Evolutionary conservation across 2,329 filamentous ascomycete species (phyloP).

Genomic region (Aplosporella prunicola): DNA sequence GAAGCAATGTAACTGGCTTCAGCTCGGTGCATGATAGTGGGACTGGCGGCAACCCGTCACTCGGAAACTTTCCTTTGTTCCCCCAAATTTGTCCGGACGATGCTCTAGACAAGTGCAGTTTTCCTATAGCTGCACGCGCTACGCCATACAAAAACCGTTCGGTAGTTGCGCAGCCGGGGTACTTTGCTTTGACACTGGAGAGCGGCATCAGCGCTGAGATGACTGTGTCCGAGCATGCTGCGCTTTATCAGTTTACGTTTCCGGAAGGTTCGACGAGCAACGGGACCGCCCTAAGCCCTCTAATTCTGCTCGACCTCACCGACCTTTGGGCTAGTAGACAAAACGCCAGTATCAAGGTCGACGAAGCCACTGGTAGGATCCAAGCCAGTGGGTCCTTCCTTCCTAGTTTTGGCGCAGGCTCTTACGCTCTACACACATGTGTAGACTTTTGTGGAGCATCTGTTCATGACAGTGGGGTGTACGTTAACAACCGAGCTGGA

Average conservation of each 20-base stretch:
- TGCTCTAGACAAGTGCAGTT: slow-evolving; percentile 51
- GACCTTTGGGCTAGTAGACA: slow-evolving; percentile 47
- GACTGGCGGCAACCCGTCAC: slow-evolving; percentile 42
- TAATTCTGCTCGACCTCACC: slow-evolving; percentile 51
- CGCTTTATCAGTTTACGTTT: slow-evolving; percentile 53
- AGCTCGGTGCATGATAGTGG: slow-evolving; percentile 28
- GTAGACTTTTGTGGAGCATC: slow-evolving; percentile 47
- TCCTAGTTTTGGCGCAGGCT: slow-evolving; percentile 54
- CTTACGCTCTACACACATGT: slow-evolving; percentile 51
- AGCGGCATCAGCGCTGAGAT: slow-evolving; percentile 52
- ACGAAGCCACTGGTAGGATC: slow-evolving; percentile 44
- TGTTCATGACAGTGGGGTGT: slow-evolving; percentile 46
- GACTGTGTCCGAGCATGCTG: slow-evolving; percentile 50
- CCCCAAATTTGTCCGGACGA: slow-evolving; percentile 55
- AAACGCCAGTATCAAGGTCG: slow-evolving; percentile 45
- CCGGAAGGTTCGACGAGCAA: slow-evolving; percentile 22
- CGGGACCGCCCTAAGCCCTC: slow-evolving; percentile 36
- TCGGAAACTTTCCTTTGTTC: slow-evolving; percentile 68
- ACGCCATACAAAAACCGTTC: slow-evolving; percentile 42
- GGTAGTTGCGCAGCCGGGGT: slow-evolving; percentile 47
- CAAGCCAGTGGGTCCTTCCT: slow-evolving; percentile 49
- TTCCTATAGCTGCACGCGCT: slow-evolving; percentile 40
- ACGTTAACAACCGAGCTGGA: slow-evolving; percentile 45
- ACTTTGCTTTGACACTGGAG: slow-evolving; percentile 48
- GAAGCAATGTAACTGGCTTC: slow-evolving; percentile 35